Evolutionary conservation across 2,329 filamentous ascomycete species (phyloP).

Genomic region (Trichophyton simii): DNA sequence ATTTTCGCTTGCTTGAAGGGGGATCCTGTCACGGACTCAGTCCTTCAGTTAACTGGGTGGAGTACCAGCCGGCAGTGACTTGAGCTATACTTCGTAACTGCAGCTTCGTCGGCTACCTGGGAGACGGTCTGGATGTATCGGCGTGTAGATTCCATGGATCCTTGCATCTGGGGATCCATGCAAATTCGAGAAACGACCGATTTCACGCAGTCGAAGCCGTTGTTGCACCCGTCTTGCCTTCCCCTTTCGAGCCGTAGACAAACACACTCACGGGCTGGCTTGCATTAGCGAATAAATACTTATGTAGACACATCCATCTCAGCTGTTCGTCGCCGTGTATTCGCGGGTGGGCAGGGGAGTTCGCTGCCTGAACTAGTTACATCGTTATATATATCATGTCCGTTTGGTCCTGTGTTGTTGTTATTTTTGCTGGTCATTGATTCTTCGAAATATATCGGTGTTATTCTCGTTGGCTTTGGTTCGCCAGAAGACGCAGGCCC

Average conservation of each 20-base stretch:
- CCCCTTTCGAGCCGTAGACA: background rate
- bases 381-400: background rate
- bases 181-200: background rate
- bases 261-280: background rate
- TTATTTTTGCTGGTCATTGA: too few relatives aligned
- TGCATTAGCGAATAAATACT: background rate
- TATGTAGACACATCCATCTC: background rate
- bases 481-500: too few relatives aligned
- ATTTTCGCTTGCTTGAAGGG: too few relatives aligned
- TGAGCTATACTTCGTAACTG: too few relatives aligned
- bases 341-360: background rate
- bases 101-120: too few relatives aligned
- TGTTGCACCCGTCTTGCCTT: background rate
- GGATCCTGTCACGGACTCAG: too few relatives aligned
- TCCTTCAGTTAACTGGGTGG: too few relatives aligned
- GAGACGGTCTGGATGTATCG: too few relatives aligned
- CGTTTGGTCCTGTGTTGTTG: background rate
- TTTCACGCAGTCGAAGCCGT: background rate
- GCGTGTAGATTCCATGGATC: background rate
- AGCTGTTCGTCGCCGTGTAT: background rate
- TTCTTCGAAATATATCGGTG: too few relatives aligned
- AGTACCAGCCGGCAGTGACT: too few relatives aligned
- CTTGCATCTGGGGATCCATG: background rate
- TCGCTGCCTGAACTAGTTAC: background rate
- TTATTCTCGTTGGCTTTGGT: too few relatives aligned